Evolutionary conservation across 495 filamentous ascomycete species (phyloP).

Genomic region (Barbatosphaeria neglecta): DNA sequence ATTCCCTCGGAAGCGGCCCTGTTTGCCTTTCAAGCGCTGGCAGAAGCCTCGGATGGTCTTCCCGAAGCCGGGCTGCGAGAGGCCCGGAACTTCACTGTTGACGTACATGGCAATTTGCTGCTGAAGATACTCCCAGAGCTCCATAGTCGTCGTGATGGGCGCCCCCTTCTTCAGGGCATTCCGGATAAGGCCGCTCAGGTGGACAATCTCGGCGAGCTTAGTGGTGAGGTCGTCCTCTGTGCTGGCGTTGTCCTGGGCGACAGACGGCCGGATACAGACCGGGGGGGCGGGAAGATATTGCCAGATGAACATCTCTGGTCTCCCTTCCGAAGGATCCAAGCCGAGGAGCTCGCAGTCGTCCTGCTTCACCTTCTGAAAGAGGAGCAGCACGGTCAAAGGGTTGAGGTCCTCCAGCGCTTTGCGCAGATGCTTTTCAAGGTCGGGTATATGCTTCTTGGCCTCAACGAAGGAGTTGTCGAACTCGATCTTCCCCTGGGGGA

Average conservation of each 20-base stretch:
- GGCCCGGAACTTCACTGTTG: constrained; percentile 88
- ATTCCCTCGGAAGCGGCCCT: constrained; percentile 94
- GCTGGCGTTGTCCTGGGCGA: constrained; percentile 77
- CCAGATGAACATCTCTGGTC: constrained; percentile 97
- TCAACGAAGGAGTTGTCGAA: constrained; percentile 78
- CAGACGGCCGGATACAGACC: constrained; percentile 85
- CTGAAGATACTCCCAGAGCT: constrained; percentile 96
- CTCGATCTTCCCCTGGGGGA: constrained; percentile 62
- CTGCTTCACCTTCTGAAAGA: constrained; percentile 79
- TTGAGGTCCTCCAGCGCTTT: constrained; percentile 93
- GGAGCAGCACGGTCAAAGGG: constrained; percentile 72
- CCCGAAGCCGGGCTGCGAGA: constrained; percentile 60
- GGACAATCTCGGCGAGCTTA: constrained; percentile 86
- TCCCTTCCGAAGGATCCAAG: constrained; percentile 71
- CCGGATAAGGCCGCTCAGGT: constrained; percentile 73
- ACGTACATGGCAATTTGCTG: constrained; percentile 94
- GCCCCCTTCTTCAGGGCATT: constrained; percentile 69
- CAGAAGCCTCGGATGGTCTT: constrained; percentile 87
- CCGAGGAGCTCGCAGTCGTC: constrained; percentile 85
- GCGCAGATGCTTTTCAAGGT: constrained; percentile 80
- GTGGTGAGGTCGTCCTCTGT: constrained; percentile 96
- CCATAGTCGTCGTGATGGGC: constrained; percentile 81
- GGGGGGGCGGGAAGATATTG: constrained; percentile 90
- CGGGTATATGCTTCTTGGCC: constrained; percentile 58
- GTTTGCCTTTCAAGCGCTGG: constrained; percentile 91